Evolutionary conservation across 345 rosid species (phyloP).

Genomic region (Boechera retrofracta): DNA sequence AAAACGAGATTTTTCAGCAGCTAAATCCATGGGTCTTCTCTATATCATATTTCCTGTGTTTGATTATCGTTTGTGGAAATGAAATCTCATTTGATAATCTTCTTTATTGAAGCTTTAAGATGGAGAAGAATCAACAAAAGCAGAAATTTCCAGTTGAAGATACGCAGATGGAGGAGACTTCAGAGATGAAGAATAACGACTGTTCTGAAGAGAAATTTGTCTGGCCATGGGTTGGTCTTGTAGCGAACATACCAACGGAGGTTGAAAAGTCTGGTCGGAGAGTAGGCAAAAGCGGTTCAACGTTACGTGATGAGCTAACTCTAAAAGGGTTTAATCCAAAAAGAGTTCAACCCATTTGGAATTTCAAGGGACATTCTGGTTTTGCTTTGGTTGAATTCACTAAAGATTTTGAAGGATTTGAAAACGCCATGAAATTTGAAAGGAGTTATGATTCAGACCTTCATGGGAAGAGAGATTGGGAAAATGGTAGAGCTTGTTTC

Average conservation of each 20-base stretch:
- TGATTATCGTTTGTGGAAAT: not conserved
- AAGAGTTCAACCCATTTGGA: slow-evolving; percentile 69
- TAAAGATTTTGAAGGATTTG: slow-evolving; percentile 64
- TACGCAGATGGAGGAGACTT: not conserved
- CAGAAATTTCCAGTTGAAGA: not conserved
- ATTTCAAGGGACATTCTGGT: slow-evolving; percentile 60
- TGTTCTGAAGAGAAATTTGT: slow-evolving; percentile 13
- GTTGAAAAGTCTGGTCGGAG: slow-evolving; percentile 44
- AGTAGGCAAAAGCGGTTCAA: slow-evolving; percentile 66
- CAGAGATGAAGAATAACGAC: not conserved
- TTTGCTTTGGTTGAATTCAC: slow-evolving; percentile 69
- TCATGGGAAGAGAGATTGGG: slow-evolving; percentile 59
- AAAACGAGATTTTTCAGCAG: slow-evolving; percentile 6
- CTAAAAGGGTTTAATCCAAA: slow-evolving; percentile 66
- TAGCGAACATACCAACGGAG: slow-evolving; percentile 66
- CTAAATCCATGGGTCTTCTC: not conserved
- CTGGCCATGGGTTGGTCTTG: slow-evolving; percentile 67
- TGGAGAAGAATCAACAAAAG: slow-evolving; percentile 23
- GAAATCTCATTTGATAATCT: not conserved
- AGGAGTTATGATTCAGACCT: slow-evolving; percentile 47
- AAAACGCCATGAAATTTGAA: slow-evolving; percentile 63
- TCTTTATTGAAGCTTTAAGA: slow-evolving; percentile 15
- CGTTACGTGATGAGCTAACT: slow-evolving; percentile 54
- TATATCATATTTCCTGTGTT: not conserved
- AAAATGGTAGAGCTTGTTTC: slow-evolving; percentile 21